A percentile compares a stretch with the other conserved stretches of the same genome.
Evolutionary conservation across 2,329 filamentous ascomycete genomes (phyloP).

Genomic region (Ascosphaera aggregata): DNA sequence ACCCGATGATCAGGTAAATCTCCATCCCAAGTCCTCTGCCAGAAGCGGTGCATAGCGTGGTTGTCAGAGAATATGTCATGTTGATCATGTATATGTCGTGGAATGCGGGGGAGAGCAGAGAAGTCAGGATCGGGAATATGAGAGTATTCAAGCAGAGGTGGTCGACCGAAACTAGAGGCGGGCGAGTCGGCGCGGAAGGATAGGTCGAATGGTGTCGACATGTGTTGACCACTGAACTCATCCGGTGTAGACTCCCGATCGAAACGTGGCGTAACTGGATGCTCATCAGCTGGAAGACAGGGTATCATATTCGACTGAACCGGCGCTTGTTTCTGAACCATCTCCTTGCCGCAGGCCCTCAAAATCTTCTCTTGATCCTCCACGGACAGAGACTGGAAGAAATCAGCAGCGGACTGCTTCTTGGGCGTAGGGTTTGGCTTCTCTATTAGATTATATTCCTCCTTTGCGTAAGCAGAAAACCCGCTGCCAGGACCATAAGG

Average conservation of each 20-base stretch:
- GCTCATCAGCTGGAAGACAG: background rate
- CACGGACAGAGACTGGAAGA: conserved; percentile 16
- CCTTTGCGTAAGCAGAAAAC: conserved; percentile 19
- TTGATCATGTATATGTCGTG: conserved; percentile 15
- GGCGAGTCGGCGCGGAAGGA: conserved; percentile 21
- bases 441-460: conserved; percentile 15
- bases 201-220: conserved; percentile 21
- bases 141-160: conserved; percentile 19
- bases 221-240: conserved; percentile 9
- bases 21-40: conserved; percentile 20
- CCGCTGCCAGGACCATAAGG: conserved; percentile 21
- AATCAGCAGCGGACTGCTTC: conserved; percentile 19
- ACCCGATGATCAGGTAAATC: no score
- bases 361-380: conserved; percentile 20
- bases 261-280: background rate
- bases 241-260: background rate
- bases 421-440: conserved; percentile 14
- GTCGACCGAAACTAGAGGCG: conserved; percentile 19
- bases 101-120: conserved; percentile 8
- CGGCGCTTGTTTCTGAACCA: no score
- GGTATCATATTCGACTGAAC: no score
- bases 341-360: conserved; percentile 19
- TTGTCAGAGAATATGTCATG: conserved; percentile 22
- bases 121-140: conserved; percentile 17
- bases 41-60: conserved; percentile 21